Conservation (phyloP, 1,284 basidiomycete species). For the Microbotryomycetes sp. region DNA sequence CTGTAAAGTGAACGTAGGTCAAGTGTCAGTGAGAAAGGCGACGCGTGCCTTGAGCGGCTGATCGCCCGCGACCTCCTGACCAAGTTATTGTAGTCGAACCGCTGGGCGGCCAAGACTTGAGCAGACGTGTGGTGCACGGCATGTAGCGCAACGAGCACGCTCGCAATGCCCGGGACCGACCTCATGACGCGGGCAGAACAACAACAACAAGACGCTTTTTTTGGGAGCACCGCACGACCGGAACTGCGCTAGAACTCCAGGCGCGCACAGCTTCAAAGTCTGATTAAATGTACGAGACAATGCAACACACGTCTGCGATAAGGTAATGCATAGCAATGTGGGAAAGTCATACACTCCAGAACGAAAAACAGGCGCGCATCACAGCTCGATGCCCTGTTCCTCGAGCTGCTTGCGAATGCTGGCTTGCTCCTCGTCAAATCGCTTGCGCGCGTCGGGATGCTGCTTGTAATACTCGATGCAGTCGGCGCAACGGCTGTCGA, state of each 20-base stretch:
- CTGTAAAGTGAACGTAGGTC: background rate
- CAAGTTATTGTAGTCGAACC: slow-evolving; percentile 26
- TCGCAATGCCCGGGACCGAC: background rate
- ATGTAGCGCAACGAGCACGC: background rate
- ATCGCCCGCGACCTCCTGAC: background rate
- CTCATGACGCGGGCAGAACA: background rate
- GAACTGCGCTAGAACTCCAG: background rate
- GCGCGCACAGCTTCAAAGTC: background rate
- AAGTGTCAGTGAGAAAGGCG: background rate
- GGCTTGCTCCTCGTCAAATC: background rate
- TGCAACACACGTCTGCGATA: too few relatives aligned
- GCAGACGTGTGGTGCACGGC: background rate
- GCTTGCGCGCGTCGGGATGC: background rate
- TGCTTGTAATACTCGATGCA: slow-evolving; percentile 9
- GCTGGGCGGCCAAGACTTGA: slow-evolving; percentile 20
- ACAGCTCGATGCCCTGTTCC: background rate
- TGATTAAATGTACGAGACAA: too few relatives aligned
- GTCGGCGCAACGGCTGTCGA: background rate
- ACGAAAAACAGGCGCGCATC: background rate
- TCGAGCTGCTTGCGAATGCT: background rate
- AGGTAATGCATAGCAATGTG: too few relatives aligned
- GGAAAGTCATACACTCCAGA: too few relatives aligned
- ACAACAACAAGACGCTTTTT: background rate
- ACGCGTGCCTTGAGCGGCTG: too few relatives aligned
- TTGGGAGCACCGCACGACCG: background rate